Conservation (phyloP, 768 basidiomycete species). For the Lyophyllum semitale region DNA sequence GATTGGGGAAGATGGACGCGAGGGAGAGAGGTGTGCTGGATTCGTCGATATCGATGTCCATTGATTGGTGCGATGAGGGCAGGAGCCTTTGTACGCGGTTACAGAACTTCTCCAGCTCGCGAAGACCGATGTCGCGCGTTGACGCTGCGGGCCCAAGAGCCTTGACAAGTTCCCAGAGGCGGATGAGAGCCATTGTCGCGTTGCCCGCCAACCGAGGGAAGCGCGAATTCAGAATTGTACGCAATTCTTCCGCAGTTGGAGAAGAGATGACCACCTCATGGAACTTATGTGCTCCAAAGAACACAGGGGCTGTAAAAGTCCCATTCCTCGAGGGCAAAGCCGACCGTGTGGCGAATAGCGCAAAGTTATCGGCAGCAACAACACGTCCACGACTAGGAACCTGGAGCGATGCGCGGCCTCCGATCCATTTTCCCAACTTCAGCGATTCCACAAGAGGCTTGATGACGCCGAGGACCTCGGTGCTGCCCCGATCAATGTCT, state of each 20-base stretch:
- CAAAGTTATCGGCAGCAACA: constrained; percentile 77
- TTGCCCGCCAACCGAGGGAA: constrained; percentile 63
- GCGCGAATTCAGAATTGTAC: constrained; percentile 63
- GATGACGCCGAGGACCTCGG: constrained; percentile 85
- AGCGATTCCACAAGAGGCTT: constrained; percentile 83
- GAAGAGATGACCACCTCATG: constrained; percentile 63
- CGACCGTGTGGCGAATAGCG: constrained; percentile 88
- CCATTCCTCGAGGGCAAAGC: constrained; percentile 46
- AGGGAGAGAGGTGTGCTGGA: constrained; percentile 29
- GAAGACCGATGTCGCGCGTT: constrained; percentile 66
- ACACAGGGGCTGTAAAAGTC: constrained; percentile 58
- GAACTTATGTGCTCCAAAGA: constrained; percentile 88
- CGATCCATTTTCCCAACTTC: constrained; percentile 70
- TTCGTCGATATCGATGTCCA: constrained; percentile 38
- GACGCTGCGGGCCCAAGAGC: constrained; percentile 51
- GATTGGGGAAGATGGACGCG: constrained; percentile 62
- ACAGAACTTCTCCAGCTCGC: constrained; percentile 86
- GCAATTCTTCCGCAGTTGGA: constrained; percentile 69
- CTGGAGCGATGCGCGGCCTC: constrained; percentile 65
- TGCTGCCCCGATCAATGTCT: constrained; percentile 88
- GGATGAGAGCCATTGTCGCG: constrained; percentile 53
- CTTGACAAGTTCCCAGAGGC: constrained; percentile 68
- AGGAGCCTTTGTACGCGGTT: constrained; percentile 65
- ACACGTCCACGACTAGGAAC: constrained; percentile 77
- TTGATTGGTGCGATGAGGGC: constrained; percentile 45